phyloP scores from a whole-genome alignment of 2,329 filamentous ascomycete species.

The Allantophomopsis lycopodina region DNA sequence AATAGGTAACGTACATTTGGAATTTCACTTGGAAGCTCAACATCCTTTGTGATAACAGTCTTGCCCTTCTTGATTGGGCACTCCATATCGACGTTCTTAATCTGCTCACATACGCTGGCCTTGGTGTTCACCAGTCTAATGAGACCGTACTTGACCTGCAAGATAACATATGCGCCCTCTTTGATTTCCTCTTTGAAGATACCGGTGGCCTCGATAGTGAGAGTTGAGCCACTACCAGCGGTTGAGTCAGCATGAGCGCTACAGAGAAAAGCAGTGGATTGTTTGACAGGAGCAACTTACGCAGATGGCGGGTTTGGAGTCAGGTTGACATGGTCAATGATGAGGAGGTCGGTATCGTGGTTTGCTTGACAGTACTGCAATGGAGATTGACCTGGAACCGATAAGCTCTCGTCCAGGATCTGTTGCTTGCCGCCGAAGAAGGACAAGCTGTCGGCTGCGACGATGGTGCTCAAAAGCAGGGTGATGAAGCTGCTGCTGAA shows the following conservation, averaged over 20 bases:
- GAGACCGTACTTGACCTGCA: conserved; percentile 87
- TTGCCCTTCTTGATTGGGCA: conserved; percentile 79
- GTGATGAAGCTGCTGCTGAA: conserved; percentile 12
- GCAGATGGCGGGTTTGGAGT: conserved; percentile 73
- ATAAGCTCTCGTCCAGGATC: conserved; percentile 22
- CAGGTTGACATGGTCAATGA: conserved; percentile 69
- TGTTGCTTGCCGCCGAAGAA: conserved; percentile 34
- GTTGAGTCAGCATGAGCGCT: conserved; percentile 6
- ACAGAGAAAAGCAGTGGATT: not conserved
- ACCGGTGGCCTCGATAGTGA: conserved; percentile 69
- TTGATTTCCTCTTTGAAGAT: conserved; percentile 59
- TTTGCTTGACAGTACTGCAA: conserved; percentile 60
- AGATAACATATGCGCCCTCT: conserved; percentile 65
- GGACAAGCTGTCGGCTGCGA: conserved; percentile 26
- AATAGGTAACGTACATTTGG: conserved; percentile 55
- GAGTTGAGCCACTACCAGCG: conserved; percentile 51
- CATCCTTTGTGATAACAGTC: conserved; percentile 61
- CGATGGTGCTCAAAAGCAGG: conserved; percentile 14
- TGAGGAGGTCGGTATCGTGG: conserved; percentile 55
- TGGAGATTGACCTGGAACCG: conserved; percentile 73
- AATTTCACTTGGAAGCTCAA: conserved; percentile 75
- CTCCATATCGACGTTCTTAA: conserved; percentile 73
- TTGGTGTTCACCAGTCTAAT: conserved; percentile 76
- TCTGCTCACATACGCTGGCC: conserved; percentile 79
- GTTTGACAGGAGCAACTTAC: conserved; percentile 38